phyloP scores from a whole-genome alignment of 805 yeast genomes.

The Wickerhamomyces hampshirensis region DNA sequence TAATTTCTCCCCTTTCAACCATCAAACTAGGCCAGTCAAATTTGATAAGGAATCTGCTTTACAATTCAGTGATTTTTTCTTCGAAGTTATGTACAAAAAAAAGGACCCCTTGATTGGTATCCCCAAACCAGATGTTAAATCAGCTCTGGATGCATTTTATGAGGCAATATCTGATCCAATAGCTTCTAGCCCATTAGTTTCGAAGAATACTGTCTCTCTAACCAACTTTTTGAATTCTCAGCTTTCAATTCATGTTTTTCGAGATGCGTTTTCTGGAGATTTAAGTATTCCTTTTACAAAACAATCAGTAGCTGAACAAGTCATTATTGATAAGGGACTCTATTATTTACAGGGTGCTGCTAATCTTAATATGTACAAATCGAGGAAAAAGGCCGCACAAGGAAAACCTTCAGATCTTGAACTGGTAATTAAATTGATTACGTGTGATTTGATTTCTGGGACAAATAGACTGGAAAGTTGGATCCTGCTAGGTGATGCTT shows the following conservation, averaged over 20 bases:
- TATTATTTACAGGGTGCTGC: constrained; percentile 67
- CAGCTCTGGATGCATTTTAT: constrained; percentile 63
- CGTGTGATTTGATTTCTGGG: constrained; percentile 62
- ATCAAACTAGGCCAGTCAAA: constrained; percentile 39
- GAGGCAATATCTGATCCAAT: constrained; percentile 70
- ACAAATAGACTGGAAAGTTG: constrained; percentile 77
- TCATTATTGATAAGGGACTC: constrained; percentile 48
- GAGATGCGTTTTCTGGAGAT: constrained; percentile 50
- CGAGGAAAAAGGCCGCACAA: constrained; percentile 72
- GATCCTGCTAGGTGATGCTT: constrained; percentile 79
- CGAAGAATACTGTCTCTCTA: constrained; percentile 41
- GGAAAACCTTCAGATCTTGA: constrained; percentile 81
- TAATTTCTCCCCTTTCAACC: constrained; percentile 61
- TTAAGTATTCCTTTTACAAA: constrained; percentile 25
- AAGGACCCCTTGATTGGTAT: constrained; percentile 55
- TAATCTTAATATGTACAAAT: constrained; percentile 58
- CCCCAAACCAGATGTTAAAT: constrained; percentile 68
- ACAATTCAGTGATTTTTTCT: constrained; percentile 40
- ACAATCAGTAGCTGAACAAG: constrained; percentile 30
- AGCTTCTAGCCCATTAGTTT: constrained; percentile 32
- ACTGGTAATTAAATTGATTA: constrained; percentile 60
- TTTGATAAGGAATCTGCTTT: constrained; percentile 39
- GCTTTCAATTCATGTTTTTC: constrained; percentile 40
- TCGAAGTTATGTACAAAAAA: constrained; percentile 50
- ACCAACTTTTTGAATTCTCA: constrained; percentile 43